These are phyloP conservation scores for Maudiozyma barnettii DNA, from an alignment of 805 yeast genomes.

Conservation along the genomic window DNA sequence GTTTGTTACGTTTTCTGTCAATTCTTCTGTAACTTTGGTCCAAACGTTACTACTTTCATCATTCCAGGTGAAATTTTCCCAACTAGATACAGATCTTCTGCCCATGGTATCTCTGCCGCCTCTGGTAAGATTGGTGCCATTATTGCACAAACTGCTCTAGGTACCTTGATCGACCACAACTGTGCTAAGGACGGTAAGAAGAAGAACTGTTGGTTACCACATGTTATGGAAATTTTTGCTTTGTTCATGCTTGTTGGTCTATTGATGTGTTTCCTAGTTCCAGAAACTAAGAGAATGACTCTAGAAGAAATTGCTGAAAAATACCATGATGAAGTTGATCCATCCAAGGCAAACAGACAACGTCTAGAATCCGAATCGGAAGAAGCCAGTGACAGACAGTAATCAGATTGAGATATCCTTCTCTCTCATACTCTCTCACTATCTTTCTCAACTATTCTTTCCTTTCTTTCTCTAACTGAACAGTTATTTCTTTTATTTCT, in stretches of 20 bases:
- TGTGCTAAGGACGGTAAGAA: slow-evolving; percentile 48
- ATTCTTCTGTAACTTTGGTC: slow-evolving; percentile 88
- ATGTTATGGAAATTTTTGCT: slow-evolving; percentile 90
- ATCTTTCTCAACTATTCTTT: no score
- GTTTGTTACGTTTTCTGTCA: slow-evolving; percentile 73
- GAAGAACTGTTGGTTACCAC: slow-evolving; percentile 72
- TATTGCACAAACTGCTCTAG: slow-evolving; percentile 78
- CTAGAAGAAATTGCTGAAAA: slow-evolving; percentile 75
- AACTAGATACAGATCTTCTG: slow-evolving; percentile 90
- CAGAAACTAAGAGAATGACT: slow-evolving; percentile 89
- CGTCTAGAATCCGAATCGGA: neutral
- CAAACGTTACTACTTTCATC: slow-evolving; percentile 85
- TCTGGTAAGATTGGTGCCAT: slow-evolving; percentile 89
- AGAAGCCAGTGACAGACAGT: neutral
- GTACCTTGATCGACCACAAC: slow-evolving; percentile 72
- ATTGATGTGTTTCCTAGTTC: slow-evolving; percentile 54
- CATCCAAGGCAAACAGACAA: slow-evolving; percentile 36
- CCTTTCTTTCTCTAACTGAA: no score
- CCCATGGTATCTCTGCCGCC: slow-evolving; percentile 93
- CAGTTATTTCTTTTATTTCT: no score
- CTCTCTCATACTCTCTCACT: no score
- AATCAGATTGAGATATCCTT: neutral
- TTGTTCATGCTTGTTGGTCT: slow-evolving; percentile 81
- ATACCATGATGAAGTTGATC: slow-evolving; percentile 70
- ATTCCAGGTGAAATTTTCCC: slow-evolving; percentile 91